phyloP scores from a whole-genome alignment of 2,329 filamentous ascomycete genomes.

The Fusarium vanettenii region DNA sequence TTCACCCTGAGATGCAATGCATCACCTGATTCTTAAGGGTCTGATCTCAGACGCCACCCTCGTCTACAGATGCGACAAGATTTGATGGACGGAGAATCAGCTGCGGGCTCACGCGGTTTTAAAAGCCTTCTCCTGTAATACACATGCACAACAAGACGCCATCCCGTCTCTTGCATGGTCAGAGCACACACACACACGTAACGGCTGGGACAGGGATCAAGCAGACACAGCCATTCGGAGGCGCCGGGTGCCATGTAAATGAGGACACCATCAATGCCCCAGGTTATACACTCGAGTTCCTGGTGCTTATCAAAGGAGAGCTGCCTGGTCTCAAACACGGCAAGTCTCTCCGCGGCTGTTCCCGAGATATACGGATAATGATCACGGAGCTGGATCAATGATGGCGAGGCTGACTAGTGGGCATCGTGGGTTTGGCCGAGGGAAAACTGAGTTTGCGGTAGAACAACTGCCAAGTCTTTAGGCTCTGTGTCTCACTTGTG shows the following conservation, averaged over 20 bases:
- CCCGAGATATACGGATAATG: neutral
- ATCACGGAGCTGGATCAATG: neutral
- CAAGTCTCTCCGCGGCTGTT: neutral
- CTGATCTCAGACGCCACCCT: conserved; percentile 1
- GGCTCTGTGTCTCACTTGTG: neutral
- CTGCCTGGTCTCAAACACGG: neutral
- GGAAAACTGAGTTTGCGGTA: neutral
- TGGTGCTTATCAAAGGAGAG: neutral
- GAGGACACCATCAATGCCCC: neutral
- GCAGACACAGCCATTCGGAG: neutral
- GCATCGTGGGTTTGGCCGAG: neutral
- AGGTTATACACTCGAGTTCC: neutral
- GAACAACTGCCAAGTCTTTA: neutral
- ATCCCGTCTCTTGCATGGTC: neutral
- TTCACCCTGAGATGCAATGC: neutral
- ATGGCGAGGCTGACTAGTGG: neutral
- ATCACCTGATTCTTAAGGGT: neutral
- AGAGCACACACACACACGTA: neutral
- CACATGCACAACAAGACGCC: neutral
- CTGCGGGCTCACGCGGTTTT: neutral
- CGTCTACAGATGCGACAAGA: neutral
- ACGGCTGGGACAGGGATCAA: neutral
- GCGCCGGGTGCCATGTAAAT: conserved; percentile 4
- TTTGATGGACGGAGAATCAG: neutral
- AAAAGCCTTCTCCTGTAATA: neutral